A percentile compares a stretch with the other conserved stretches of the same genome.
Evolutionary conservation across 305 asterid genomes (phyloP).

Genomic region (Fraxinus nigra): DNA sequence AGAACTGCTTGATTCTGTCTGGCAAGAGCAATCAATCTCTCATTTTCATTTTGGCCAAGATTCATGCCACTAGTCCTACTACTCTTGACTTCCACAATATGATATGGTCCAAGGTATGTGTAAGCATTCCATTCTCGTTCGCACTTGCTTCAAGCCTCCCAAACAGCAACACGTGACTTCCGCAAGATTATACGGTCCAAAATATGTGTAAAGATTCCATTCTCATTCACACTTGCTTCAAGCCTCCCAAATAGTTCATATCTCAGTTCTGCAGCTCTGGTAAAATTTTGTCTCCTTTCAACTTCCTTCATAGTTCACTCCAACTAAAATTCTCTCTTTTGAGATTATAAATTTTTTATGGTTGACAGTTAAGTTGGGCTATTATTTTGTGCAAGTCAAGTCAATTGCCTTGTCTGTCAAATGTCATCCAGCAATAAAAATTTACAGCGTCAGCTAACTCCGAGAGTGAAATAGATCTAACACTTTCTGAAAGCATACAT

Average conservation of each 20-base stretch:
- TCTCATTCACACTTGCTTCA: slow-evolving; percentile 32
- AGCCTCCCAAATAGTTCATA: slow-evolving; percentile 70
- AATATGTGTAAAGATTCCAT: slow-evolving; percentile 65
- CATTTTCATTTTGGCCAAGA: slow-evolving; percentile 83
- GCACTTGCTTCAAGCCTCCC: slow-evolving; percentile 21
- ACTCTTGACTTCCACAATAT: slow-evolving; percentile 80
- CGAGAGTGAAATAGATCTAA: neutral
- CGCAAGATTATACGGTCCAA: slow-evolving; percentile 78
- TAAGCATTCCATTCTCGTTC: slow-evolving; percentile 52
- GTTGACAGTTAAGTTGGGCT: slow-evolving; percentile 84
- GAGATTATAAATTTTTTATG: slow-evolving; percentile 69
- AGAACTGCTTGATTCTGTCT: slow-evolving; percentile 70
- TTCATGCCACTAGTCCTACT: slow-evolving; percentile 83
- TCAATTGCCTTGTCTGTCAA: slow-evolving; percentile 86
- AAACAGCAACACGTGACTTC: slow-evolving; percentile 65
- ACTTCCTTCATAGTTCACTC: slow-evolving; percentile 80
- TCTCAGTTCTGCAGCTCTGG: slow-evolving; percentile 78
- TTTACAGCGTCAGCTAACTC: neutral
- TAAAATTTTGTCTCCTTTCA: slow-evolving; percentile 76
- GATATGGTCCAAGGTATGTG: slow-evolving; percentile 80
- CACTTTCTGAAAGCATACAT: neutral
- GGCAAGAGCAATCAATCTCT: slow-evolving; percentile 64
- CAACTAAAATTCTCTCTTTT: slow-evolving; percentile 76
- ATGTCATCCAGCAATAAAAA: slow-evolving; percentile 53
- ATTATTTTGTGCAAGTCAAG: slow-evolving; percentile 47